These are phyloP conservation scores for Tolypocladium endophyticum DNA, from an alignment of 2,329 filamentous ascomycete species.

Conservation along the genomic window DNA sequence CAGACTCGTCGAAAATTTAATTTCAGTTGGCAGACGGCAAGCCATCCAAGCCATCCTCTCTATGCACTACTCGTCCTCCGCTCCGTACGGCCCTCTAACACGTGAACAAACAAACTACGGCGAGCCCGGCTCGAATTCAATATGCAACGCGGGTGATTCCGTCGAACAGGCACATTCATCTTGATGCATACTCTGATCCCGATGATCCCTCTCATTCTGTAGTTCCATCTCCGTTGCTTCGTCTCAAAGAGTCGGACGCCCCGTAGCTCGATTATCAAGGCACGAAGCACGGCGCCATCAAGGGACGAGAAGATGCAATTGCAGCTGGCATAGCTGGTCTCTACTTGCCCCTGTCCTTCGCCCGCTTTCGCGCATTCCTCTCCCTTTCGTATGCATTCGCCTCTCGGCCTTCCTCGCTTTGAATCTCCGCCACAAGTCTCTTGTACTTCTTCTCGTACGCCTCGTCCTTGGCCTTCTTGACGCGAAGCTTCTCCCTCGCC, in stretches of 20 bases:
- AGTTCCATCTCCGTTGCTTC: no score
- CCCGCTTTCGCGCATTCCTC: slow-evolving; percentile 62
- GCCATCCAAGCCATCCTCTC: no score
- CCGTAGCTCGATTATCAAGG: neutral
- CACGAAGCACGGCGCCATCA: neutral
- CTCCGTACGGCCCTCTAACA: no score
- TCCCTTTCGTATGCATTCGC: slow-evolving; percentile 83
- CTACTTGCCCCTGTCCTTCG: slow-evolving; percentile 41
- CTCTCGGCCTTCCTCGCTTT: slow-evolving; percentile 82
- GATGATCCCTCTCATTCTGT: no score
- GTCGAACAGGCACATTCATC: no score
- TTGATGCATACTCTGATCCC: no score
- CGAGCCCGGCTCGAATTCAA: no score
- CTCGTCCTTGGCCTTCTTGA: slow-evolving; percentile 89
- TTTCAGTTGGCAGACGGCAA: neutral
- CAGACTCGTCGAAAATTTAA: neutral
- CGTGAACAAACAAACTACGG: no score
- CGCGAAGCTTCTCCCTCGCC: slow-evolving; percentile 74
- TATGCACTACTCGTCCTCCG: no score
- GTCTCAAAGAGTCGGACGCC: no score
- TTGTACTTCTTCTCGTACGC: slow-evolving; percentile 97
- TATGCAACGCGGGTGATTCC: no score
- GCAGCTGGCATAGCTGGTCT: neutral
- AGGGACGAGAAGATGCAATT: neutral
- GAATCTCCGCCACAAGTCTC: slow-evolving; percentile 85